Base-by-base conservation (phyloP, 352 stramenopile genomes). In the Phytophthora hybrid region DNA sequence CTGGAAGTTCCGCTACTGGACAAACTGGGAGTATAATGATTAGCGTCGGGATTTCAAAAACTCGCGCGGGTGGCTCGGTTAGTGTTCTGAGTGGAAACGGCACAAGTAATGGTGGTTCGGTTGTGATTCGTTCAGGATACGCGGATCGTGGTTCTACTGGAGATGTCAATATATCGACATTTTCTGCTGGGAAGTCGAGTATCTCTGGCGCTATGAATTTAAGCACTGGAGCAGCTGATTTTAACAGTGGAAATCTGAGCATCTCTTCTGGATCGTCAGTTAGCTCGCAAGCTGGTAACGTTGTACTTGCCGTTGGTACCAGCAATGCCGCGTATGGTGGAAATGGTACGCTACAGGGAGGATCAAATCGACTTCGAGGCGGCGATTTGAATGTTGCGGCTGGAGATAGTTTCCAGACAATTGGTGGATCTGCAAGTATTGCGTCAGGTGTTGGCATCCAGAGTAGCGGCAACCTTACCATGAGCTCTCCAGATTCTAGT, bases 11-110 rank as follows among this genome's bases (percentile, higher is more conserved):
- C 14, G 65, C 37, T n/a, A 49, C 13, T 66, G 75, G 75, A 1
- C 62, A 68, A 54, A 66, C 66, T 51, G 75, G 75, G 39, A 68
- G 62, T 68, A 70, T 82, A 52, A 23, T 66, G 13, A 57, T 82
- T 23, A 61, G 47, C 0, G 59, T 69, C 67, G 75, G 75, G 29
- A 49, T 44, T 1, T 72, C 71, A 11, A 74, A 57, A 63, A 62
- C 55, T 54, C 58, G 56, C 10, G 39, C 51, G 19, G 67, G 68
- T 41, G 41, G 46, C 19, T 68, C 44, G 32, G 23, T 83, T 46
- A 62, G 58, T 49, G 18, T 82, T 31, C 23, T 73, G 3, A 80
- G 69, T 53, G 76, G 76, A 55, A 68, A 80, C 54, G 71, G 74
- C 4, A 73, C 74, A 8, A 71, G 55, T 3, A 44, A 29, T 18